Evolutionary conservation across 768 basidiomycete species (phyloP), one percentile per base, ranked within the genome.

Genomic region (Boletus sensibilis): DNA sequence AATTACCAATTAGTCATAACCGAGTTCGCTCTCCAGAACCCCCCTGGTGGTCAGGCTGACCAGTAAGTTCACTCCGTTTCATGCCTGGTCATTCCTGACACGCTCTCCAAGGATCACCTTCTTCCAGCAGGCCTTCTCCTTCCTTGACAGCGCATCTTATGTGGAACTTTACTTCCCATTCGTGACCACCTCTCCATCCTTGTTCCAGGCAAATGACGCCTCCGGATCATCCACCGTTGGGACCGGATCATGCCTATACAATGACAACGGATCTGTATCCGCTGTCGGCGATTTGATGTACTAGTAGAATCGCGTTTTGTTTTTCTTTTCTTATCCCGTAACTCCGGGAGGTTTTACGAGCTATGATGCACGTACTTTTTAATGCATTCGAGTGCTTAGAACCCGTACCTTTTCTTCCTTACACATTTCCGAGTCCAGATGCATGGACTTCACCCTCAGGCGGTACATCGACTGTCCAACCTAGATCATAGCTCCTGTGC

Each of bases 101-200:
- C 6, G 0, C 9, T 34, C 11, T 46, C 38, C 33, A 40, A 75
- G 73, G 56, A 46, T 73, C 27, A 5, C 62, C 11, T 74, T 71
- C 57, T 74, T 74, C 63, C 11, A 63, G 50, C 55, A 71, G 23
- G 74, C 73, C 4, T 71, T 74, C 21, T 0, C 65, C 5, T 75
- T 76, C 65, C 70, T 74, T 14, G 73, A 74, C 31, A 20, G 34
- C 2, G 58, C 68, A 5, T 34, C 64, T 20, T 75, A 68, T 14
- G 68, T 74, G 10, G 21, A 57, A 4, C 64, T 75, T 45, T 74
- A 74, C 55, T 74, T 75, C 63, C 74, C 73, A 38, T 74, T 75
- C 59, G 25, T 75, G 25, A 74, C 74, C 1, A 70, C 66, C 2
- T 53, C 69, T 18, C 66, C 74, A 1, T 37, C 57, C 8, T 29